Evolutionary conservation across 1,284 basidiomycete species (phyloP).

Genomic region (Vanrija sp.): DNA sequence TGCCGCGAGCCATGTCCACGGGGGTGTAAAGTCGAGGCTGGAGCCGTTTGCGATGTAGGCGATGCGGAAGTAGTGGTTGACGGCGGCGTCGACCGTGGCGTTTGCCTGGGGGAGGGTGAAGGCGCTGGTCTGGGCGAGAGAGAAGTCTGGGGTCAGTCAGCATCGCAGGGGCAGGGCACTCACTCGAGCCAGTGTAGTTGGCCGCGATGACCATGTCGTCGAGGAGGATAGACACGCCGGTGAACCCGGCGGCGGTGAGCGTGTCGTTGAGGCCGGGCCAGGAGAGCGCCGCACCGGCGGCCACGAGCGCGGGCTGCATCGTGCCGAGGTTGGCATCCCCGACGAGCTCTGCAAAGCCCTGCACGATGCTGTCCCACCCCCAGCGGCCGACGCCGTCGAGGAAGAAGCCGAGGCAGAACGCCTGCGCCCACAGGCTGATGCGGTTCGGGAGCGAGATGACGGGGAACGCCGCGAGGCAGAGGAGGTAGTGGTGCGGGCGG

Average conservation of each 20-base stretch:
- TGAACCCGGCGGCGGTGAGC: conserved; percentile 12
- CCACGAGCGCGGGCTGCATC: neutral
- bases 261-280: conserved; percentile 19
- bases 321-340: conserved; percentile 23
- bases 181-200: conserved; percentile 17
- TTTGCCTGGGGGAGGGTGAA: conserved; percentile 11
- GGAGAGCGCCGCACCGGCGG: conserved; percentile 1
- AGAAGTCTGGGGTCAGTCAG: conserved; percentile 8
- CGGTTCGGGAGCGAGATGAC: conserved; percentile 39
- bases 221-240: conserved; percentile 23
- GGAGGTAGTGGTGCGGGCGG: conserved; percentile 41
- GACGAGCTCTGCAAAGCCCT: conserved; percentile 22
- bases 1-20: conserved; percentile 9
- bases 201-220: conserved; percentile 27
- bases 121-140: conserved; percentile 5
- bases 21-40: conserved; percentile 30
- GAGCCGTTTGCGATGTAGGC: conserved; percentile 28
- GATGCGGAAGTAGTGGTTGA: conserved; percentile 32
- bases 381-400: conserved; percentile 43
- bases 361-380: conserved; percentile 43
- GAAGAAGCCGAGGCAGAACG: conserved; percentile 40
- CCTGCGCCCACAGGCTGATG: conserved; percentile 33
- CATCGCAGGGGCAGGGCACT: neutral
- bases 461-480: conserved; percentile 33
- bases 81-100: conserved; percentile 5